Evolutionary conservation across 2,329 filamentous ascomycete species (phyloP).

Genomic region (Diplodia scrobiculata): DNA sequence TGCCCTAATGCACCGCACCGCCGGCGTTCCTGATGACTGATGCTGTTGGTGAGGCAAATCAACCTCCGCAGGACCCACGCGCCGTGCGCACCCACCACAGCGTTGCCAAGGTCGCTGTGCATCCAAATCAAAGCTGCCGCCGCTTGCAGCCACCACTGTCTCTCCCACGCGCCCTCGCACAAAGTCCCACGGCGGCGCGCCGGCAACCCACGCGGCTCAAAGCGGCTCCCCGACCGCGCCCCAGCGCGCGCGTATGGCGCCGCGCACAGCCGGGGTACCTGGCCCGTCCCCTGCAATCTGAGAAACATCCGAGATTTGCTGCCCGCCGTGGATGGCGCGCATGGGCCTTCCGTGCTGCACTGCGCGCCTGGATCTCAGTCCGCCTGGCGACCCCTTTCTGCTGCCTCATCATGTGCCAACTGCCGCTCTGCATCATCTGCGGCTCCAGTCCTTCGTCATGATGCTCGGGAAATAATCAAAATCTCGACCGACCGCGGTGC

Average conservation of each 20-base stretch:
- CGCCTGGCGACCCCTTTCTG: constrained; percentile 16
- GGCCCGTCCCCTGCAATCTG: constrained; percentile 22
- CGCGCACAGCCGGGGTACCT: constrained; percentile 26
- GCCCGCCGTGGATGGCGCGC: constrained; percentile 5
- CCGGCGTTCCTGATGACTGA: constrained; percentile 21
- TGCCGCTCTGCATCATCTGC: constrained; percentile 1
- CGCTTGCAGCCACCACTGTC: background rate
- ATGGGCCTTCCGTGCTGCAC: constrained; percentile 4
- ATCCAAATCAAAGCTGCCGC: constrained; percentile 24
- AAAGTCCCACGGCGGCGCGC: background rate
- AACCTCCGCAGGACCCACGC: constrained; percentile 21
- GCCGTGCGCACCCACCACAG: constrained; percentile 14
- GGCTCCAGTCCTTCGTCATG: constrained; percentile 17
- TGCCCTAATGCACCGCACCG: constrained; percentile 21
- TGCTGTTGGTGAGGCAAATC: constrained; percentile 23
- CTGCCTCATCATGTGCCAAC: constrained; percentile 17
- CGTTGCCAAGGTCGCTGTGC: constrained; percentile 23
- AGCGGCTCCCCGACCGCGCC: background rate
- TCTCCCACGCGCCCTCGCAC: background rate
- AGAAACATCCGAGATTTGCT: constrained; percentile 25
- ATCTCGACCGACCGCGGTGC: background rate
- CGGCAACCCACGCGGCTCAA: constrained; percentile 5
- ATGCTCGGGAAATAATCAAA: constrained; percentile 14
- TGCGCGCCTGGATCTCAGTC: constrained; percentile 11
- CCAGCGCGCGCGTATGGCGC: background rate